phyloP scores from a whole-genome alignment of 1,284 basidiomycete species.

The Hortiboletus rubellus region DNA sequence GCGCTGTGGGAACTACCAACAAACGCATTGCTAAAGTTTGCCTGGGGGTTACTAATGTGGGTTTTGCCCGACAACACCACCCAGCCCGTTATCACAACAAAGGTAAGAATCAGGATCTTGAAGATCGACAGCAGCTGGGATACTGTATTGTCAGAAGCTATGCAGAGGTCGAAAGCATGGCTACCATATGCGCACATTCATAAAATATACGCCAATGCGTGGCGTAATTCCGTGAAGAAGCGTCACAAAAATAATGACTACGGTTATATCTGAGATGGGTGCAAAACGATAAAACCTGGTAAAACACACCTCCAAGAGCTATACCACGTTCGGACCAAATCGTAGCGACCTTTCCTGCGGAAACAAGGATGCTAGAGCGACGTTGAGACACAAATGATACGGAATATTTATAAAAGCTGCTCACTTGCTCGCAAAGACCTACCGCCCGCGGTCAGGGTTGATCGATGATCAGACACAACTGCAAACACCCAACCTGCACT shows the following conservation, averaged over 20 bases:
- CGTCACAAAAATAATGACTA: constrained; percentile 46
- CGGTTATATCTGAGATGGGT: not conserved
- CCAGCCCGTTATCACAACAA: constrained; percentile 41
- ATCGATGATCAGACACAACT: not conserved
- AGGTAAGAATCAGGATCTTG: constrained; percentile 30
- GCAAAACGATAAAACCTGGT: not conserved
- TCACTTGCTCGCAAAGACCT: constrained; percentile 41
- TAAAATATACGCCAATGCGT: constrained; percentile 44
- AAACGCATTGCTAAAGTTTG: constrained; percentile 51
- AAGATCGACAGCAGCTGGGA: constrained; percentile 21
- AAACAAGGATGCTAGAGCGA: constrained; percentile 44
- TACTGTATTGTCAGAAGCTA: not conserved
- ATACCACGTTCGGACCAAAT: constrained; percentile 58
- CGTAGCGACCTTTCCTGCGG: constrained; percentile 41
- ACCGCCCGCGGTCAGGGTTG: too few species aligned
- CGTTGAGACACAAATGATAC: not conserved
- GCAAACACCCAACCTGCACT: constrained; percentile 18
- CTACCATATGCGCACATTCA: constrained; percentile 40
- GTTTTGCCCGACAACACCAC: constrained; percentile 53
- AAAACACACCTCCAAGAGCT: constrained; percentile 47
- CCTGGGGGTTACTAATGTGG: constrained; percentile 41
- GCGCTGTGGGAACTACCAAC: constrained; percentile 48
- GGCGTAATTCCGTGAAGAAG: constrained; percentile 48
- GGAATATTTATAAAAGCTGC: not conserved
- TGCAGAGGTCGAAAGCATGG: not conserved